Evolutionary conservation across 2,329 filamentous ascomycete genomes (phyloP).

Genomic region (Cercospora beticola): DNA sequence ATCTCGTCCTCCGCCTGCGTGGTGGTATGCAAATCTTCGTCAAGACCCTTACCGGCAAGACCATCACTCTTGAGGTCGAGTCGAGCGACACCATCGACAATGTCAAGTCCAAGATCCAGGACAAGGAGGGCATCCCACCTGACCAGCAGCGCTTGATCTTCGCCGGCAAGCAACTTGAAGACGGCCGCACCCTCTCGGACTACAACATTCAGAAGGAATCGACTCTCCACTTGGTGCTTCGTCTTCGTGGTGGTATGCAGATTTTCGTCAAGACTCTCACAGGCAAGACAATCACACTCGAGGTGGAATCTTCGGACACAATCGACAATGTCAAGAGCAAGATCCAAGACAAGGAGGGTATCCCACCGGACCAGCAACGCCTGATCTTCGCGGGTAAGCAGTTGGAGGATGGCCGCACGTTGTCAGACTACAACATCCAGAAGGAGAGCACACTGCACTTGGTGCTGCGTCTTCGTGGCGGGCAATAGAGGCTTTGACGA

Average conservation of each 20-base stretch:
- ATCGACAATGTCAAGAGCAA: conserved; percentile 99
- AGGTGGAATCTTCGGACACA: conserved; percentile 99
- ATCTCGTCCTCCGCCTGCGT: conserved; percentile 63
- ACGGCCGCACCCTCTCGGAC: conserved; percentile 92
- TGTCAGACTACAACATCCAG: conserved; percentile 99
- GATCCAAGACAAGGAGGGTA: conserved; percentile 97
- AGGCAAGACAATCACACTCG: conserved; percentile 99
- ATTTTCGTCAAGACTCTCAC: conserved; percentile 75
- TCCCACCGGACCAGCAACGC: conserved; percentile 98
- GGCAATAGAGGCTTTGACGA: conserved; percentile 66
- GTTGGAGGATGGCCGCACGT: conserved; percentile 98
- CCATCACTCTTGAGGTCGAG: conserved; percentile 99
- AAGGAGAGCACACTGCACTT: conserved; percentile 99
- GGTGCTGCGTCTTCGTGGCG: conserved; percentile 96
- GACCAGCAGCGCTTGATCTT: conserved; percentile 99
- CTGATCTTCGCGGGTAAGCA: conserved; percentile 99
- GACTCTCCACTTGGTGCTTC: conserved; percentile 95
- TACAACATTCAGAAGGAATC: conserved; percentile 99
- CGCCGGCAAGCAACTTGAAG: conserved; percentile 98
- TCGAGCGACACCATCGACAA: conserved; percentile 99
- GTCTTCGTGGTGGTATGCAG: conserved; percentile 81
- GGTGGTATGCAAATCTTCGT: conserved; percentile 84
- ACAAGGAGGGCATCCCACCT: conserved; percentile 98
- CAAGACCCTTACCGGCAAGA: conserved; percentile 99
- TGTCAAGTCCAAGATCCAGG: conserved; percentile 99